These are phyloP conservation scores for Saccharomycopsis sp. DNA, from an alignment of 805 yeast genomes.

Conservation along the genomic window DNA sequence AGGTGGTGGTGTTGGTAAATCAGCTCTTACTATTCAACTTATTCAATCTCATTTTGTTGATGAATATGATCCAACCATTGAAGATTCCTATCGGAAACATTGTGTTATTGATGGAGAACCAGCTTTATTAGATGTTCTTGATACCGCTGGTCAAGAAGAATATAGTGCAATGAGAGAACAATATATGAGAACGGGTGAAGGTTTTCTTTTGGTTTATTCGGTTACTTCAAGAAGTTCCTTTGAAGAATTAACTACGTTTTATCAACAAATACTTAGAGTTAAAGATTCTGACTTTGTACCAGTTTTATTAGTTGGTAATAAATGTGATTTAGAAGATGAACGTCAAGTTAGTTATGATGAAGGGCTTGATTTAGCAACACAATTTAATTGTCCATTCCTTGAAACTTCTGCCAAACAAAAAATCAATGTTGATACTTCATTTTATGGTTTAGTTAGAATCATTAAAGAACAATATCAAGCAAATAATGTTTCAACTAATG, in stretches of 20 bases:
- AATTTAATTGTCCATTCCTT: slow-evolving; percentile 62
- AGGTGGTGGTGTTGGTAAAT: slow-evolving; percentile 98
- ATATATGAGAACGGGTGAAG: slow-evolving; percentile 95
- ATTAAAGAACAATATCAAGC: slow-evolving; percentile 25
- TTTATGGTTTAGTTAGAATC: slow-evolving; percentile 54
- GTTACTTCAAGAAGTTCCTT: slow-evolving; percentile 79
- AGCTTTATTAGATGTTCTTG: slow-evolving; percentile 76
- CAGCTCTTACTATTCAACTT: slow-evolving; percentile 89
- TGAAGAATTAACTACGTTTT: slow-evolving; percentile 73
- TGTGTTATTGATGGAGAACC: slow-evolving; percentile 74
- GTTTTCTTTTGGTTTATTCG: slow-evolving; percentile 80
- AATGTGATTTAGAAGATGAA: slow-evolving; percentile 63
- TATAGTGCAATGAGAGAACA: slow-evolving; percentile 90
- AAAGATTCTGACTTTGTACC: slow-evolving; percentile 73
- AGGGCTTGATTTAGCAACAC: slow-evolving; percentile 50
- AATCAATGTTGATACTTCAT: slow-evolving; percentile 80
- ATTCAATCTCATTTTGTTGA: slow-evolving; percentile 93
- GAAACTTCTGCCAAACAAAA: slow-evolving; percentile 93
- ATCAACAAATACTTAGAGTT: slow-evolving; percentile 68
- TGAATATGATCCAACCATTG: slow-evolving; percentile 97
- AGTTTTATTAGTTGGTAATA: slow-evolving; percentile 69
- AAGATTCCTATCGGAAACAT: slow-evolving; percentile 82
- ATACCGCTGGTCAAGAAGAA: slow-evolving; percentile 98
- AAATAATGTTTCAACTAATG: slow-evolving; percentile 17
- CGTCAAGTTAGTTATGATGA: slow-evolving; percentile 66